These are phyloP conservation scores for Cystobasidium ongulense DNA, from an alignment of 768 basidiomycete species.

Conservation along the genomic window DNA sequence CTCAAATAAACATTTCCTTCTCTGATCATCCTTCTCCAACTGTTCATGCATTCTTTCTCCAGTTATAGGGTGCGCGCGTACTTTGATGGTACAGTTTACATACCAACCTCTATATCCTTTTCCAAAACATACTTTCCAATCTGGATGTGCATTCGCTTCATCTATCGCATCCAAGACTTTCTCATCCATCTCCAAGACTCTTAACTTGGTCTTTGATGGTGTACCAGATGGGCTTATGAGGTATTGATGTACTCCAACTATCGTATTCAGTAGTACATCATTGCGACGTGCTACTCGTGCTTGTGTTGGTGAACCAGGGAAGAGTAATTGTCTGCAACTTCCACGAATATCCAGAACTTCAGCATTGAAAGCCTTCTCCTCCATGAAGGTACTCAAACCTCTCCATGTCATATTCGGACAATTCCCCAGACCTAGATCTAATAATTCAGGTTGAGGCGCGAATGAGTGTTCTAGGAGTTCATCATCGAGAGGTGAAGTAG, in stretches of 20 bases:
- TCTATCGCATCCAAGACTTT: slow-evolving; percentile 64
- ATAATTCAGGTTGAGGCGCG: slow-evolving; percentile 59
- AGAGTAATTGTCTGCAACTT: slow-evolving; percentile 48
- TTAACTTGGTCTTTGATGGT: slow-evolving; percentile 55
- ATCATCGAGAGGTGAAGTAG: slow-evolving; percentile 65
- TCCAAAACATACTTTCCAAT: slow-evolving; percentile 82
- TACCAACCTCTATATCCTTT: slow-evolving; percentile 57
- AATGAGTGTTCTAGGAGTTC: slow-evolving; percentile 54
- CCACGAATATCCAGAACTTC: slow-evolving; percentile 76
- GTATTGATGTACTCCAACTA: slow-evolving; percentile 58
- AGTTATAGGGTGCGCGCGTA: slow-evolving; percentile 18
- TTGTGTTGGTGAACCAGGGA: slow-evolving; percentile 55
- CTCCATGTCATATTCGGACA: slow-evolving; percentile 63
- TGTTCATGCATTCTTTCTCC: slow-evolving; percentile 6
- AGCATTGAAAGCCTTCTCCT: slow-evolving; percentile 60
- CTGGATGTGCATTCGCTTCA: slow-evolving; percentile 56
- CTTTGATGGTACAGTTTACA: slow-evolving; percentile 49
- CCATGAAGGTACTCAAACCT: slow-evolving; percentile 61
- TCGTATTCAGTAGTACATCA: slow-evolving; percentile 53
- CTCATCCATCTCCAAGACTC: slow-evolving; percentile 77
- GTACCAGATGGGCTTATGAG: slow-evolving; percentile 69
- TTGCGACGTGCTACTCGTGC: slow-evolving; percentile 54
- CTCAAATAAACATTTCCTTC: slow-evolving; percentile 61
- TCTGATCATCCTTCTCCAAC: slow-evolving; percentile 52
- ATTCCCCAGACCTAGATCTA: slow-evolving; percentile 82